phyloP scores from a whole-genome alignment of 768 basidiomycete genomes.

The Mycena kentingensis region DNA sequence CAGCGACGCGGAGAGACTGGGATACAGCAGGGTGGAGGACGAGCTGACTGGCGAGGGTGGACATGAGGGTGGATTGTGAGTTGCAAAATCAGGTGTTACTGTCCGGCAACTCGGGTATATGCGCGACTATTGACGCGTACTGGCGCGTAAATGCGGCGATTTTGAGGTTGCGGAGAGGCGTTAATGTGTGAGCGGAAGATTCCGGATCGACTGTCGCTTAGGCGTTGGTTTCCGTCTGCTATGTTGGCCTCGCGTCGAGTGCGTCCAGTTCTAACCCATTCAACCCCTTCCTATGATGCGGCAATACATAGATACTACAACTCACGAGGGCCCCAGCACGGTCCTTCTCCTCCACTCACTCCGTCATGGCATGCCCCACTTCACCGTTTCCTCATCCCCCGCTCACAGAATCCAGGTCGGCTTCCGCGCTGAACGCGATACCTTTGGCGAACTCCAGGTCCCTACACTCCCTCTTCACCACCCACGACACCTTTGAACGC shows the following conservation, averaged over 20 bases:
- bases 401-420: constrained; percentile 32
- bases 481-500: no score
- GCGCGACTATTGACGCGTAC: no score
- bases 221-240: no score
- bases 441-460: constrained; percentile 93
- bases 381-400: not conserved
- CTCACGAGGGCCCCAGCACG: not conserved
- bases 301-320: not conserved
- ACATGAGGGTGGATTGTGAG: constrained; percentile 43
- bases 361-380: constrained; percentile 29
- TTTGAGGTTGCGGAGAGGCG: no score
- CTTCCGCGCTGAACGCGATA: constrained; percentile 86
- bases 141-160: no score
- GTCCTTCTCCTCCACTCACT: constrained; percentile 25
- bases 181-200: no score
- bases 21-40: constrained; percentile 84
- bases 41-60: constrained; percentile 66
- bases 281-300: not conserved
- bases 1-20: constrained; percentile 71
- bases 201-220: no score
- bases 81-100: no score
- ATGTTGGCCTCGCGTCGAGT: no score
- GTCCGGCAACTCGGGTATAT: no score
- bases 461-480: no score
- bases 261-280: no score